Evolutionary conservation across 2,329 filamentous ascomycete species (phyloP), one percentile per base, ranked within the genome.

Genomic region (Colletotrichum lindemuthianum): DNA sequence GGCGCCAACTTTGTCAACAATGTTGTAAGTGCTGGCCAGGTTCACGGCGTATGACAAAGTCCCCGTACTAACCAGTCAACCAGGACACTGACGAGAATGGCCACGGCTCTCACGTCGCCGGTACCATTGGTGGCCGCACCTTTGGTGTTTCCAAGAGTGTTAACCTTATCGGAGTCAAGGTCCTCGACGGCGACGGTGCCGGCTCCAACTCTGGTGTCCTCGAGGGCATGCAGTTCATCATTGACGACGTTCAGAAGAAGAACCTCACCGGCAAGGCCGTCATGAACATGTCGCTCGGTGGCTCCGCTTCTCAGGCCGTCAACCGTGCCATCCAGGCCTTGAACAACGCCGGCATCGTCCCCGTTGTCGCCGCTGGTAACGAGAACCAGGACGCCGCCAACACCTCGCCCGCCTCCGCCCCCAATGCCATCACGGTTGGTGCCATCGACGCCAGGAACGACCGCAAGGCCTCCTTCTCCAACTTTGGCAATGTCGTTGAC

Each of bases 281-380:
- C 69, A 83, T 89, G 81, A 89, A 88, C 80, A 86, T 89, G 85
- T 88, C 86, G 4, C 80, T 89, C 16, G 85, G 85, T 63, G 85
- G 85, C 34, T 73, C 75, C 61, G 71, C 69, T 45, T 87, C 84
- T 8, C 64, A 70, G 2, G 82, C 84, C 32, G 73, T 87, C 73
- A 88, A 89, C 78, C 73, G 76, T n/a, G 85, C 85, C 70, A 82
- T 88, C 63, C 73, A 83, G 69, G 76, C 76, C 43, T 72, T 87
- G 48, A 77, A 78, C 67, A 74, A 77, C 3, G 81, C 81, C 9
- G 86, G 86, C 48, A 75, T 88, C 65, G 83, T 87, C 55, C 81
- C 84, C 53, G 80, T 87, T 60, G 86, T 88, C n/a, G 85, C 86
- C 2, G 86, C 86, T 39, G 86, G 86, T 48, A 89, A 89, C 75